Conservation (phyloP, 2,329 filamentous ascomycete species). For the Venturia effusa region DNA sequence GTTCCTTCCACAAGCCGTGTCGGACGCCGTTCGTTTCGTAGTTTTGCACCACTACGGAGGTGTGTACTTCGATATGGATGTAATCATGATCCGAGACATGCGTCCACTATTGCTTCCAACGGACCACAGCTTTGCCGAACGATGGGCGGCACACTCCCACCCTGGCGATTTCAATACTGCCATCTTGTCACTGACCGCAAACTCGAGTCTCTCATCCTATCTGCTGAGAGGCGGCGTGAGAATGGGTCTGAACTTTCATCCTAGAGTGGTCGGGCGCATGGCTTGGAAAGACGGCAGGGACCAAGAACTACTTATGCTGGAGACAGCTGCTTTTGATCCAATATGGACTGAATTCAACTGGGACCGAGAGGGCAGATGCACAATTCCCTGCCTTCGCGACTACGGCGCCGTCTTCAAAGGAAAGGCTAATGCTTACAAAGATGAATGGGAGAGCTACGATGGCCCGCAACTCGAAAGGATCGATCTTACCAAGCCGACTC, state of each 20-base stretch:
- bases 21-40: constrained; percentile 44
- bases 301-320: constrained; percentile 45
- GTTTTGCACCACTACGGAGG: constrained; percentile 44
- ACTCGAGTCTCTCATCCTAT: constrained; percentile 44
- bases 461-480: constrained; percentile 30
- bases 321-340: constrained; percentile 45
- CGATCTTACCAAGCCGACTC: constrained; percentile 16
- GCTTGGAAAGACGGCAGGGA: constrained; percentile 45
- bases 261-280: constrained; percentile 44
- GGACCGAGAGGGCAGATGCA: constrained; percentile 41
- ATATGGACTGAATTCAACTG: constrained; percentile 49
- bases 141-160: constrained; percentile 42
- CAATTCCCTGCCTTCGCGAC: constrained; percentile 43
- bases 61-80: constrained; percentile 46
- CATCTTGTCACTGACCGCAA: constrained; percentile 45
- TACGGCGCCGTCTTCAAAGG: constrained; percentile 43
- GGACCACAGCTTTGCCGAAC: constrained; percentile 43
- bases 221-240: constrained; percentile 44
- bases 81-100: constrained; percentile 44
- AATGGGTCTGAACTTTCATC: constrained; percentile 49
- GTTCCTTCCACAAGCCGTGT: constrained; percentile 47
- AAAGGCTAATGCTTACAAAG: constrained; percentile 32
- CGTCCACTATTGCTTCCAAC: constrained; percentile 41
- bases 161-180: constrained; percentile 48
- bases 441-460: constrained; percentile 44